A percentile compares a stretch with the other conserved stretches of the same genome.
Evolutionary conservation across 495 filamentous ascomycete genomes (phyloP).

Genomic region (Xanthoparmelia taractica): DNA sequence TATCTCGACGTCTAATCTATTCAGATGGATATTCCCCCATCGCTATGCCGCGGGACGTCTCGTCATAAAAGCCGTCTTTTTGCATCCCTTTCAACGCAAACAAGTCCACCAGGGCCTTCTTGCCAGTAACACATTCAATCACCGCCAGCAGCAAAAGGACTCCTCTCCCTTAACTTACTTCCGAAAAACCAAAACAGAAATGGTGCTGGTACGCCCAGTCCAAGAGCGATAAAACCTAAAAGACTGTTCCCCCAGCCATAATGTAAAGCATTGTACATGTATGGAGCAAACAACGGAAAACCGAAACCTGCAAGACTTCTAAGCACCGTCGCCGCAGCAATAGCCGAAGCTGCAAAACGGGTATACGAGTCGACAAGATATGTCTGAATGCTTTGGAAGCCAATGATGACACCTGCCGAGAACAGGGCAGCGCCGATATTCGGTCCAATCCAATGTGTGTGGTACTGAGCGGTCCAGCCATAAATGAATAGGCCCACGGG

Average conservation of each 20-base stretch:
- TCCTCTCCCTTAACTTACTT: conserved; percentile 48
- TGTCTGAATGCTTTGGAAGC: conserved; percentile 63
- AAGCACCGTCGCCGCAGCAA: conserved; percentile 59
- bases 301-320: conserved; percentile 62
- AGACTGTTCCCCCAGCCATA: conserved; percentile 62
- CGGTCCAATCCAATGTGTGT: conserved; percentile 62
- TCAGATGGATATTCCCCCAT: background rate
- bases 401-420: conserved; percentile 50
- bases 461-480: conserved; percentile 59
- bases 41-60: background rate
- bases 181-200: conserved; percentile 56
- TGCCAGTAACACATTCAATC: background rate
- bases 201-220: conserved; percentile 51
- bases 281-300: conserved; percentile 70
- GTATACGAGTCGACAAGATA: conserved; percentile 76
- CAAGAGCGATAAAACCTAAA: conserved; percentile 48
- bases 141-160: conserved; percentile 53
- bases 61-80: background rate
- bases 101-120: background rate
- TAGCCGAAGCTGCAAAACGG: conserved; percentile 63
- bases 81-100: background rate
- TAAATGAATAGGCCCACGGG: conserved; percentile 64
- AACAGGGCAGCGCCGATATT: conserved; percentile 62
- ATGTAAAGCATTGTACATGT: conserved; percentile 49
- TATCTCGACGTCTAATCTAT: background rate